Percentiles rank a stretch among this genome's conserved stretches.
Evolutionary conservation across 306 rosid species (phyloP).

Genomic region (Castanea crenata): DNA sequence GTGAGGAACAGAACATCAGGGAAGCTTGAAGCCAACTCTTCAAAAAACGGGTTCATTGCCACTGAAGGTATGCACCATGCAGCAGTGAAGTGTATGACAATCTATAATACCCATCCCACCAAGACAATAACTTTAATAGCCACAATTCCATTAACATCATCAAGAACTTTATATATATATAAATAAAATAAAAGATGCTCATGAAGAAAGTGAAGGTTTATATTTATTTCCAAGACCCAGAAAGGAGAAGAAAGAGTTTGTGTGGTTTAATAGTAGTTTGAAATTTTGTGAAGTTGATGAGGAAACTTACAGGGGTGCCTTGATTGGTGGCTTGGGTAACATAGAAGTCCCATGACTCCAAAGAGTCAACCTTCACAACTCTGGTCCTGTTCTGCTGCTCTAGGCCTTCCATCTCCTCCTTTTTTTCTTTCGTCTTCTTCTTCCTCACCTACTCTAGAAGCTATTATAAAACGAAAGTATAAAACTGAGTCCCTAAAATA

Average conservation of each 20-base stretch:
- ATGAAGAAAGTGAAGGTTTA: neutral
- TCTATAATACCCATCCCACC: constrained; percentile 40
- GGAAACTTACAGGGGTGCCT: constrained; percentile 51
- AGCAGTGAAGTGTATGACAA: constrained; percentile 85
- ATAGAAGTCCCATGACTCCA: constrained; percentile 67
- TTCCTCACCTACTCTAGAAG: neutral
- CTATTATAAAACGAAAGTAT: neutral
- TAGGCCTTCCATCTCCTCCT: constrained; percentile 36
- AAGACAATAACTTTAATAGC: neutral
- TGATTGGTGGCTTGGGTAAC: constrained; percentile 54
- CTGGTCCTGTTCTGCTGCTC: constrained; percentile 33
- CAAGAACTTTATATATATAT: neutral
- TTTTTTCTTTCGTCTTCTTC: constrained; percentile 1
- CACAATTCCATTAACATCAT: neutral
- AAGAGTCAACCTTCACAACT: constrained; percentile 62
- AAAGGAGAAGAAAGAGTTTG: neutral
- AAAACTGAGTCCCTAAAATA: neutral
- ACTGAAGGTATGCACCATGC: constrained; percentile 98
- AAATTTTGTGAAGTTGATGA: neutral
- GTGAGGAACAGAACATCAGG: constrained; percentile 69
- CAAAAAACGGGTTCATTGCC: constrained; percentile 72
- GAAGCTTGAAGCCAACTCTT: constrained; percentile 64
- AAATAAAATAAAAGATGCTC: neutral
- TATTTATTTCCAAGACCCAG: neutral
- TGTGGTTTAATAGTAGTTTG: neutral